Percentiles rank a stretch among this genome's conserved stretches.
These are phyloP conservation scores for Quillaja saponaria DNA, from an alignment of 306 rosid genomes.

Conservation along the genomic window DNA sequence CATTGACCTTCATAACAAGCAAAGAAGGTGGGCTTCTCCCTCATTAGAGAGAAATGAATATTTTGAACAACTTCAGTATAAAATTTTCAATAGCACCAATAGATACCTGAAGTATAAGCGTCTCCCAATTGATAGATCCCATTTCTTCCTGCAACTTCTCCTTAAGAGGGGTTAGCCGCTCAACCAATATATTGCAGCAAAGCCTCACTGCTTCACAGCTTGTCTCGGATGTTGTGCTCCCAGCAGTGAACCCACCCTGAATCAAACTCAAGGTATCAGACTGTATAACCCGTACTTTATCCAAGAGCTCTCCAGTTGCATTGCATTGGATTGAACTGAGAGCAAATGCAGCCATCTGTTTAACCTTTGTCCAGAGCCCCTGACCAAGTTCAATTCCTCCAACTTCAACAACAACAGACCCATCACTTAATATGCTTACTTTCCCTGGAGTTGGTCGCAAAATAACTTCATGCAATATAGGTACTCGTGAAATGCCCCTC, in stretches of 20 bases:
- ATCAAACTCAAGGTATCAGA: conserved; percentile 74
- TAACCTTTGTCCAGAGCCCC: conserved; percentile 98
- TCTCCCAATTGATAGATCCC: conserved; percentile 72
- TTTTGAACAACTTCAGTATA: background rate
- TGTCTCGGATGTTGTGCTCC: conserved; percentile 94
- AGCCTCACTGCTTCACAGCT: conserved; percentile 87
- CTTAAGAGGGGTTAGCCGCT: conserved; percentile 67
- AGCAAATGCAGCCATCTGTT: conserved; percentile 80
- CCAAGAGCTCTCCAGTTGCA: conserved; percentile 45
- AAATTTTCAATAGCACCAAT: background rate
- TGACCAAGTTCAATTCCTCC: conserved; percentile 96
- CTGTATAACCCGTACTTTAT: conserved; percentile 74
- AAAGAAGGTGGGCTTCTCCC: background rate
- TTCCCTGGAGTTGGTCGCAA: conserved; percentile 77
- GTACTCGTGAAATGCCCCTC: conserved; percentile 83
- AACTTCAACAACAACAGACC: conserved; percentile 80
- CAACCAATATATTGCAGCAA: conserved; percentile 74
- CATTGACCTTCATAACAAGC: too few relatives aligned
- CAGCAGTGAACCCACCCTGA: conserved; percentile 88
- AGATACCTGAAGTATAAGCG: conserved; percentile 70
- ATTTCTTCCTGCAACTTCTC: conserved; percentile 53
- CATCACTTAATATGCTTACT: conserved; percentile 73
- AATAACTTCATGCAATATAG: conserved; percentile 41
- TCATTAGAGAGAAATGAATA: background rate
- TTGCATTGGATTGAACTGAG: conserved; percentile 61